These are phyloP conservation scores for Candida insectorum DNA, from an alignment of 805 yeast genomes.

Conservation along the genomic window DNA sequence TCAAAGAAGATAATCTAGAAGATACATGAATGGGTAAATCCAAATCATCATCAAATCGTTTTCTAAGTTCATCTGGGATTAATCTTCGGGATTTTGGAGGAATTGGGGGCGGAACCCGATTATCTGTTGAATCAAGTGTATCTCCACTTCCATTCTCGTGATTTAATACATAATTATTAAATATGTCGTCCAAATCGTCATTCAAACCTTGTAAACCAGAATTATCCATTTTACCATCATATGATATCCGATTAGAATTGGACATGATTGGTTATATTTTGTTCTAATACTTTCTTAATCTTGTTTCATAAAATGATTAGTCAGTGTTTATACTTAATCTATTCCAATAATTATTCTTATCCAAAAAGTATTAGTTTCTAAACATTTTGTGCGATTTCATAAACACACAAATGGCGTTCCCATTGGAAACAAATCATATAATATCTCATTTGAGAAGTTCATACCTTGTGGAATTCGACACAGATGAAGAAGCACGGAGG, in stretches of 20 bases:
- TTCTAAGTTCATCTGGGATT: conserved; percentile 8
- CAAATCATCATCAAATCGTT: conserved; percentile 2
- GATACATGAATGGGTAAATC: conserved; percentile 20
- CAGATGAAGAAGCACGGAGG: conserved; percentile 19
- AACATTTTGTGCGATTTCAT: too few species aligned
- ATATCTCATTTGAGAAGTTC: conserved; percentile 27
- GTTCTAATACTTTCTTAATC: too few species aligned
- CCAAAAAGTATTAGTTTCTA: too few species aligned
- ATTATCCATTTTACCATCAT: not conserved
- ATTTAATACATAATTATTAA: conserved; percentile 14
- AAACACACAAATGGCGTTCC: conserved; percentile 43
- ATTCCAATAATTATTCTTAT: too few species aligned
- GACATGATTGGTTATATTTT: not conserved
- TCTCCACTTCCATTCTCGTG: conserved; percentile 17
- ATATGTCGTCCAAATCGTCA: conserved; percentile 25
- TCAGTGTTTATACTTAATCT: too few species aligned
- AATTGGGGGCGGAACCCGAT: conserved; percentile 13
- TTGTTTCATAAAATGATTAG: too few species aligned
- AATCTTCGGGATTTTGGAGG: conserved; percentile 4
- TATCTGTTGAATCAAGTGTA: conserved; percentile 24
- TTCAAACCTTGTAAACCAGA: conserved; percentile 9
- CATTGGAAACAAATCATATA: conserved; percentile 27
- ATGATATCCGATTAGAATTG: conserved; percentile 2
- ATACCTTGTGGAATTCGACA: conserved; percentile 20
- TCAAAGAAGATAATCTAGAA: conserved; percentile 21